Evolutionary conservation across 2,329 filamentous ascomycete species (phyloP).

Genomic region (Phaeosphaeria sp.): DNA sequence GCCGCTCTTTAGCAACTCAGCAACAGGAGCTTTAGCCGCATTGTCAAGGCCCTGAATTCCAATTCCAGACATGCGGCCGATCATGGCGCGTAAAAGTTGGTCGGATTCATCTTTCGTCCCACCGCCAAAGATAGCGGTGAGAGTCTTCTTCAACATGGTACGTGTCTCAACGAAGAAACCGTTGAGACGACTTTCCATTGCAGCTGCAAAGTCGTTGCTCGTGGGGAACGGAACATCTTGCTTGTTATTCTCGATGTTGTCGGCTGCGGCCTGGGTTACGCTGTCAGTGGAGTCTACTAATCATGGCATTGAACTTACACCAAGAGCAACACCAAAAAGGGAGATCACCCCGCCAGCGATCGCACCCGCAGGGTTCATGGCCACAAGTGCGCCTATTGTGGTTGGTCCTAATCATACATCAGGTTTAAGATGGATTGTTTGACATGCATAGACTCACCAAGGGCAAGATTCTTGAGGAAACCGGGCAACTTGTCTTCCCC

Average conservation of each 20-base stretch:
- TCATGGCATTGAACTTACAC: neutral
- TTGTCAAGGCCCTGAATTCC: neutral
- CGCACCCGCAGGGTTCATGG: neutral
- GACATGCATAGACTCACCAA: neutral
- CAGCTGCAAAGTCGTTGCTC: neutral
- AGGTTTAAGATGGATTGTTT: neutral
- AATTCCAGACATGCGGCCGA: neutral
- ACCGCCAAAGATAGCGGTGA: neutral
- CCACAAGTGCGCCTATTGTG: neutral
- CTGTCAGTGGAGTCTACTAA: neutral
- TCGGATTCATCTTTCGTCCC: neutral
- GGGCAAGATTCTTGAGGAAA: neutral
- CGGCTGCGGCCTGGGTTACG: neutral
- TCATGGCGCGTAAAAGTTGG: neutral
- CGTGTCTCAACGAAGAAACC: neutral
- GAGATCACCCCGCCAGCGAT: neutral
- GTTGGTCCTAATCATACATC: too few species aligned
- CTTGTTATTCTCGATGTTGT: neutral
- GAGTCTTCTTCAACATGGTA: neutral
- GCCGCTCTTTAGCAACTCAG: neutral
- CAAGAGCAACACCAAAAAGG: neutral
- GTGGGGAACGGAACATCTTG: neutral
- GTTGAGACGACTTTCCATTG: neutral
- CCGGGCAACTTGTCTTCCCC: neutral
- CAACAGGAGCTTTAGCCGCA: neutral